Conservation (phyloP, 2,329 filamentous ascomycete species). For the Trichoderma simmonsii region DNA sequence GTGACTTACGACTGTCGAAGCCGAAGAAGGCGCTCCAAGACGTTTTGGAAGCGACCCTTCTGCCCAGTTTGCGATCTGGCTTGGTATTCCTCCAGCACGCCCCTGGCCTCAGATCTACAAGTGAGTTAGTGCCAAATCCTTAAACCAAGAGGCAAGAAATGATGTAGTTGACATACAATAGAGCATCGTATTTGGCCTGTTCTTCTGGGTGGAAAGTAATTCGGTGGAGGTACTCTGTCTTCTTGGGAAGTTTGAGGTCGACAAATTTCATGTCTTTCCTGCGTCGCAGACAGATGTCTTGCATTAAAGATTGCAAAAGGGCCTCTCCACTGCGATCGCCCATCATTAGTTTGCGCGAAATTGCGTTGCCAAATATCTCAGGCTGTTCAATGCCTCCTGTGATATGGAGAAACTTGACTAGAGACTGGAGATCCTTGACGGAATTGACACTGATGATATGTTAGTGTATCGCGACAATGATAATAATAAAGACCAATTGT, state of each 20-base stretch:
- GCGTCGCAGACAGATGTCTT: conserved; percentile 74
- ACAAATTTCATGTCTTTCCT: conserved; percentile 88
- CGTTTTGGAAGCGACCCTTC: conserved; percentile 62
- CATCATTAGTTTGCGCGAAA: conserved; percentile 60
- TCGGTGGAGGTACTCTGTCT: conserved; percentile 74
- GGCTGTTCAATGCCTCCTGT: conserved; percentile 71
- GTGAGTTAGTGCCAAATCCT: background rate
- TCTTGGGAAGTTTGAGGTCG: conserved; percentile 71
- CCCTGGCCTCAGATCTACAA: conserved; percentile 67
- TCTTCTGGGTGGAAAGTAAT: conserved; percentile 73
- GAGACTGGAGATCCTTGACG: conserved; percentile 75
- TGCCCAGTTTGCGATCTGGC: conserved; percentile 40
- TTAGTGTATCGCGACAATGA: conserved; percentile 26
- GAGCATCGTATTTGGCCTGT: conserved; percentile 70
- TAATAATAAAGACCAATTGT: background rate
- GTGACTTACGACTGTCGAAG: conserved; percentile 65
- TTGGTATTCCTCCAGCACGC: conserved; percentile 62
- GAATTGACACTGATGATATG: conserved; percentile 60
- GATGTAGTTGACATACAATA: conserved; percentile 51
- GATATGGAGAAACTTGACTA: conserved; percentile 73
- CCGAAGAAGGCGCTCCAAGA: conserved; percentile 78
- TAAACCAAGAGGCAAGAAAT: background rate
- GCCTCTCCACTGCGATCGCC: conserved; percentile 57
- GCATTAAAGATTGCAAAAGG: conserved; percentile 73
- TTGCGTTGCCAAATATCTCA: conserved; percentile 65